Conservation (phyloP, 2,329 filamentous ascomycete genomes). For the Aureobasidium namibiae region DNA sequence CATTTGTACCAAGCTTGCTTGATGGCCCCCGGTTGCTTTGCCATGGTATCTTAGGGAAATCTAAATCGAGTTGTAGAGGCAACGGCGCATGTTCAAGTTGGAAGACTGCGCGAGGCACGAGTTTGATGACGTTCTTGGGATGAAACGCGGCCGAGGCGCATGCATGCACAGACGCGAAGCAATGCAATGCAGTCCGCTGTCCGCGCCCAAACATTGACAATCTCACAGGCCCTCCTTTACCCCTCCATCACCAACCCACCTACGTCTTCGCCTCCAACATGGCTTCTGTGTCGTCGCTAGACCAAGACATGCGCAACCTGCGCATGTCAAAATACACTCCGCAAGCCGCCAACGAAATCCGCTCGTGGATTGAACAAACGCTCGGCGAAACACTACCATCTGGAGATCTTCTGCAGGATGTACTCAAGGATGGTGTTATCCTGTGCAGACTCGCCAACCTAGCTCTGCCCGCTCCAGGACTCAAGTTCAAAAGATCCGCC, state of each 20-base stretch:
- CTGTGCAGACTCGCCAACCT: conserved; percentile 90
- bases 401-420: conserved; percentile 69
- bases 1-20: conserved; percentile 51
- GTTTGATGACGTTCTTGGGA: conserved; percentile 6
- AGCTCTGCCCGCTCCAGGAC: conserved; percentile 63
- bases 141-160: conserved; percentile 4
- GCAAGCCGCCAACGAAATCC: conserved; percentile 76
- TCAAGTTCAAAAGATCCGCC: conserved; percentile 81
- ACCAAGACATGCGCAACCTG: conserved; percentile 90
- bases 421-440: conserved; percentile 81
- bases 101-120: neutral
- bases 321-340: conserved; percentile 91
- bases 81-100: neutral
- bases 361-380: conserved; percentile 74
- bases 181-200: neutral
- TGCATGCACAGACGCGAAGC: conserved; percentile 7
- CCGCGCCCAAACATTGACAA: conserved; percentile 2
- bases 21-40: conserved; percentile 30
- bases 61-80: neutral
- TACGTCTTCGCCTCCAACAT: conserved; percentile 40
- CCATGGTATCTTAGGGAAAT: conserved; percentile 23
- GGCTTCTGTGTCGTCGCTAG: conserved; percentile 88
- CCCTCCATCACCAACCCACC: neutral
- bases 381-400: conserved; percentile 65
- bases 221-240: neutral